These are phyloP conservation scores for Eucalyptus regnans DNA, from an alignment of 345 rosid genomes.

Conservation along the genomic window DNA sequence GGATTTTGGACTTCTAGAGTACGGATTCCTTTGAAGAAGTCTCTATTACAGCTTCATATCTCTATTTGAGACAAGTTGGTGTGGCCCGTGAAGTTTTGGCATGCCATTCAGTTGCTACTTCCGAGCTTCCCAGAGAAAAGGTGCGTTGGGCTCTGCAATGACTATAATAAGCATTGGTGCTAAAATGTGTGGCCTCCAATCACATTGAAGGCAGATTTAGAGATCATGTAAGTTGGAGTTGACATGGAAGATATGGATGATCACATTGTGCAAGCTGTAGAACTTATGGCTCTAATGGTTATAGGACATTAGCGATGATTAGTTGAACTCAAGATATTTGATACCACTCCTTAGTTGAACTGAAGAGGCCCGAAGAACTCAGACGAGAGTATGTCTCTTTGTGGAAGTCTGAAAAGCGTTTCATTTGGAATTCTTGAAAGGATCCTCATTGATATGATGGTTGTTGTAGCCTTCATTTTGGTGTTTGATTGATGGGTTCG, in stretches of 20 bases:
- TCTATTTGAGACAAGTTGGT: background rate
- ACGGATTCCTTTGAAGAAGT: background rate
- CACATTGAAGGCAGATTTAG: background rate
- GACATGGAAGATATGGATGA: background rate
- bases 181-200: background rate
- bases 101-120: background rate
- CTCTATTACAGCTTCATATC: background rate
- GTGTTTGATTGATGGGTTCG: background rate
- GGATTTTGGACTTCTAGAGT: background rate
- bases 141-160: background rate
- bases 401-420: background rate
- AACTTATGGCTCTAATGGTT: background rate
- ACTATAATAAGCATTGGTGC: background rate
- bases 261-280: background rate
- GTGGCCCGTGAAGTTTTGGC: background rate
- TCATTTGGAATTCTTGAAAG: background rate
- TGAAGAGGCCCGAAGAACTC: background rate
- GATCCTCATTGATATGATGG: background rate
- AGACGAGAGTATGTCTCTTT: background rate
- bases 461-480: background rate
- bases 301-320: background rate
- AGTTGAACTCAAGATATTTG: background rate
- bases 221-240: background rate
- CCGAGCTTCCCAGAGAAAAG: background rate
- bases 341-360: background rate